Evolutionary conservation across 2,329 filamentous ascomycete genomes (phyloP).

Genomic region (Talaromyces sp.): DNA sequence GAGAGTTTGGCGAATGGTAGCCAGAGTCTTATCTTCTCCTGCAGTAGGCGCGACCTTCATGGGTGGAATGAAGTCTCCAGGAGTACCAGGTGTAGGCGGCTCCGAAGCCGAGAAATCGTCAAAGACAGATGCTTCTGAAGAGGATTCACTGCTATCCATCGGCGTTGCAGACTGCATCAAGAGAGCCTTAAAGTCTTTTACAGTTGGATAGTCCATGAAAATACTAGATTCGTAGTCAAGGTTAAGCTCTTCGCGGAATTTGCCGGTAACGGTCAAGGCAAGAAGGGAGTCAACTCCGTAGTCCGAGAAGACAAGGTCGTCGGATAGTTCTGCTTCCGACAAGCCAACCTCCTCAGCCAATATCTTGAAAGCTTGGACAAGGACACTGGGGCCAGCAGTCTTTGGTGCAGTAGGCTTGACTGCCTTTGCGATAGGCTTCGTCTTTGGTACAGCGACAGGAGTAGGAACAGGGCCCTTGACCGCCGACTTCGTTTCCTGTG

Average conservation of each 20-base stretch:
- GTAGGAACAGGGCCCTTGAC: constrained; percentile 23
- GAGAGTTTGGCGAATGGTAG: constrained; percentile 38
- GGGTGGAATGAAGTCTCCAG: constrained; percentile 29
- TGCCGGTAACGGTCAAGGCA: constrained; percentile 30
- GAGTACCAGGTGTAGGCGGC: constrained; percentile 33
- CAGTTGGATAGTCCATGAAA: constrained; percentile 18
- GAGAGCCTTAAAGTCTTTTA: constrained; percentile 43
- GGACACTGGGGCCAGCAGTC: constrained; percentile 30
- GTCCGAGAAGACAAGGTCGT: constrained; percentile 21
- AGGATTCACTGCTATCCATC: constrained; percentile 31
- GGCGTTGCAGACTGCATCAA: constrained; percentile 39
- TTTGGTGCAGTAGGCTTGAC: constrained; percentile 28
- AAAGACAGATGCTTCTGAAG: constrained; percentile 30
- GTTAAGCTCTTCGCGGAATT: constrained; percentile 29
- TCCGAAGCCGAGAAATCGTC: constrained; percentile 31
- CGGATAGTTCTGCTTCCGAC: constrained; percentile 33
- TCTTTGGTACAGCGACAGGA: constrained; percentile 26
- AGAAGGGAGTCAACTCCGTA: constrained; percentile 38
- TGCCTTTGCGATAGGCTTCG: constrained; percentile 29
- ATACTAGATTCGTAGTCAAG: constrained; percentile 25
- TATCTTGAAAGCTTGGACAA: constrained; percentile 36
- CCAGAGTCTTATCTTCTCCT: constrained; percentile 36
- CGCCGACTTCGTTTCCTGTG: constrained; percentile 24
- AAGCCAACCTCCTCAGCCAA: constrained; percentile 37
- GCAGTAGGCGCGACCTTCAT: constrained; percentile 26